Base-by-base conservation (phyloP, 768 basidiomycete species). In the Tricholoma flavovirens region DNA sequence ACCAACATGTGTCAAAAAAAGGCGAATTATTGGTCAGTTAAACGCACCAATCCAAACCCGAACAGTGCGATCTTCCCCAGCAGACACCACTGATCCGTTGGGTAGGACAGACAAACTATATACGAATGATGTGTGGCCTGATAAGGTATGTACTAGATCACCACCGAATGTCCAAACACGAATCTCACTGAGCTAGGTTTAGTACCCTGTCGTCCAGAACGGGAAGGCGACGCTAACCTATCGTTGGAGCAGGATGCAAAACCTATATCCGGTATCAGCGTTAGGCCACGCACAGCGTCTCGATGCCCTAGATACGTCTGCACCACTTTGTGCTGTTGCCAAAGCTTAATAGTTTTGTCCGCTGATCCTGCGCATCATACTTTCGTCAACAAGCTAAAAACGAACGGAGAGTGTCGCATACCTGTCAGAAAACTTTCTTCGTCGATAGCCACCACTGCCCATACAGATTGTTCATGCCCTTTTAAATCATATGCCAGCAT, bases 191-290 rank as follows among this genome's bases (percentile, higher is more conserved):
- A 22, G 58, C 40, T 10, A 55, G 36, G 11, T 24, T 49, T 51
- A 53, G 56, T 22, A 2, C 3, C 14, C 19, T 12, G 24, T 49
- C 40, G 58, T 10, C n/a, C 29, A 54, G 43, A 26, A 38, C 30
- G 40, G 51, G 26, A 59, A 22, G 17, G 7, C 4, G 30, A 46
- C 11, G 65, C 74, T 58, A 56, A 90, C 91, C 88, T 90, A 68
- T 99, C 97, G 64, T 99, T 98, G 14, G 90, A 90, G 60, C 91
- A 96, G 42, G 93, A 97, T 49, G 90, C 97, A 68, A 99, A 99
- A 5, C 93, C 91, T 59, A 92, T 83, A 66, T 93, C 88, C 12
- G 87, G 84, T 22, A 95, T 77, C 51, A 90, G 69, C 2, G 88
- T 83, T 32, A 99, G 71, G 5, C 87, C 89, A 59, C 97, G 86